Conservation (phyloP, 2,329 filamentous ascomycete genomes). For the Pseudopyricularia cyperi region DNA sequence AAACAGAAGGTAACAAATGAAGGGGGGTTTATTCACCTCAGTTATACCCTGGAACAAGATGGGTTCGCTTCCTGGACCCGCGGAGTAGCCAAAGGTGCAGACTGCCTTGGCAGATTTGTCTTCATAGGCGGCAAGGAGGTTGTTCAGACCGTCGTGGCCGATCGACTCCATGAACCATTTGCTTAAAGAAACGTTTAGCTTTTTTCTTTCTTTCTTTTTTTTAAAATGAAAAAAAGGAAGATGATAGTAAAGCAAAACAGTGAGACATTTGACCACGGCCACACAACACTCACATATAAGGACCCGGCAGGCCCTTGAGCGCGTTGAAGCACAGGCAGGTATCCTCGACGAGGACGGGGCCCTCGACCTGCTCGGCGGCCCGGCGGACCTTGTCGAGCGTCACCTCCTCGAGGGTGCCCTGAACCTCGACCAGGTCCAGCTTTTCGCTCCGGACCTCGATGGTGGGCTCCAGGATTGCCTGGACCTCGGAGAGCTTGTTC, state of each 20-base stretch:
- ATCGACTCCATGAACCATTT: conserved; percentile 88
- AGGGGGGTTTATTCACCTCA: conserved; percentile 40
- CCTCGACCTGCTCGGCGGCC: conserved; percentile 67
- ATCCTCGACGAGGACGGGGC: conserved; percentile 89
- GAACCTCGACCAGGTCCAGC: conserved; percentile 77
- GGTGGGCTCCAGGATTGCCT: conserved; percentile 65
- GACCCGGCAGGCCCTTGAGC: conserved; percentile 79
- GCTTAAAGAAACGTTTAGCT: conserved; percentile 28
- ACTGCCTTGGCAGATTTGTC: conserved; percentile 90
- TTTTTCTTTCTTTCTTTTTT: too few relatives aligned
- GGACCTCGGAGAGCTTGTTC: conserved; percentile 85
- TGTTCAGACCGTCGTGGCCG: conserved; percentile 78
- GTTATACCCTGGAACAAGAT: conserved; percentile 88
- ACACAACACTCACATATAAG: conserved; percentile 65
- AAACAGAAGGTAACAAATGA: too few relatives aligned
- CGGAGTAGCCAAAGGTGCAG: conserved; percentile 88
- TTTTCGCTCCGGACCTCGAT: conserved; percentile 63
- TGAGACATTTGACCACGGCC: background rate
- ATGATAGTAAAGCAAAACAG: background rate
- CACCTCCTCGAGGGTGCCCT: conserved; percentile 86
- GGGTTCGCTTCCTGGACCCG: conserved; percentile 71
- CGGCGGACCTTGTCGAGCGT: conserved; percentile 74
- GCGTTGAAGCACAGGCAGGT: conserved; percentile 90
- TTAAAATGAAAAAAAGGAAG: background rate
- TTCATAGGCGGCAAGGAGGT: conserved; percentile 73